phyloP scores from a whole-genome alignment of 805 yeast species.

The Candida schatavii region DNA sequence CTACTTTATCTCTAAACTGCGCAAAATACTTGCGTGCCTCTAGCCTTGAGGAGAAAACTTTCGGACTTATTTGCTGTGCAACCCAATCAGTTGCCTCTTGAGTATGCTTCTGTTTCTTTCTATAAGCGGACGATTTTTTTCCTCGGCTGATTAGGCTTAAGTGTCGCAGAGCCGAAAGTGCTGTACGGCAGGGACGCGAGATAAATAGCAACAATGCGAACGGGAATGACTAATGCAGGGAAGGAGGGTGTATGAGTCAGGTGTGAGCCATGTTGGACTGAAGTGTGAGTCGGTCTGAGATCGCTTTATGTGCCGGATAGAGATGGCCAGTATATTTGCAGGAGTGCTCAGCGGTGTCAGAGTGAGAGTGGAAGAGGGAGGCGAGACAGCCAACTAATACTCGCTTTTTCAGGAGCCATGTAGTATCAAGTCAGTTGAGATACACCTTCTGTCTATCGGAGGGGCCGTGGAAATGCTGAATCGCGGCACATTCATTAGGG shows the following conservation, averaged over 20 bases:
- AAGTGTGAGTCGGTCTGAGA: background rate
- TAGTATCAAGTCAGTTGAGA: too few relatives aligned
- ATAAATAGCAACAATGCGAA: background rate
- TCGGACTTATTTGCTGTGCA: slow-evolving; percentile 10
- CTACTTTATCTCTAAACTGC: slow-evolving; percentile 14
- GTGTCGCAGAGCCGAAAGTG: background rate
- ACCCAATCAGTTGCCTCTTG: slow-evolving; percentile 5
- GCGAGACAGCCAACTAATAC: too few relatives aligned
- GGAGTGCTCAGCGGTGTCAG: too few relatives aligned
- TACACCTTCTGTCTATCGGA: too few relatives aligned
- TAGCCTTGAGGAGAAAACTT: slow-evolving; percentile 8
- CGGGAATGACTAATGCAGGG: background rate
- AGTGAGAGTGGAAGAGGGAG: too few relatives aligned
- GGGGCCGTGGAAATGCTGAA: too few relatives aligned
- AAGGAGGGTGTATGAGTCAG: too few relatives aligned
- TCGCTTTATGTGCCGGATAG: background rate
- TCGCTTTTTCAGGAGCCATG: too few relatives aligned
- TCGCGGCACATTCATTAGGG: too few relatives aligned
- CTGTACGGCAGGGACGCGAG: background rate
- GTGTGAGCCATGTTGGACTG: background rate
- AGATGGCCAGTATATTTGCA: background rate
- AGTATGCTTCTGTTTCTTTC: background rate
- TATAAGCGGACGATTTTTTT: background rate
- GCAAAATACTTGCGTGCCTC: slow-evolving; percentile 4
- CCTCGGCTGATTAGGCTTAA: background rate